Evolutionary conservation across 1,284 basidiomycete species (phyloP).

Genomic region (Ceratobasidium sp.): DNA sequence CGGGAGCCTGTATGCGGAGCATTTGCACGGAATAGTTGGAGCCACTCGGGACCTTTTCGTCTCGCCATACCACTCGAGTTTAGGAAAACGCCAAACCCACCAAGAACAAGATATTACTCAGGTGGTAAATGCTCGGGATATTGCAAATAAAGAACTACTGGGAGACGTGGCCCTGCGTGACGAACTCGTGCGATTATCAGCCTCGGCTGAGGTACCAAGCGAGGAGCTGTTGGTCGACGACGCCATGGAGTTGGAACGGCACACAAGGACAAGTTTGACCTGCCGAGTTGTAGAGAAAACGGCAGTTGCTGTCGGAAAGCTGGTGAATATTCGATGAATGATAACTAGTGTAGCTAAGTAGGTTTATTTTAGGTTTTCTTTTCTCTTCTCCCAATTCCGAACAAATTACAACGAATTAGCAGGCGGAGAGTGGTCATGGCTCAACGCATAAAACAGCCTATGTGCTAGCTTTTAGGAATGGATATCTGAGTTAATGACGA

Average conservation of each 20-base stretch:
- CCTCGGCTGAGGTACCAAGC: background rate
- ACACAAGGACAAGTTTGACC: conserved; percentile 81
- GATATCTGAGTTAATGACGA: no score
- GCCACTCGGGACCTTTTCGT: background rate
- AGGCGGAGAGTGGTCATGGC: no score
- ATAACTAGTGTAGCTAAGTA: background rate
- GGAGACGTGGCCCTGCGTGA: conserved; percentile 46
- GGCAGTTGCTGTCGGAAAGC: conserved; percentile 14
- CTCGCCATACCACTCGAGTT: background rate
- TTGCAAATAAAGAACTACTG: conserved; percentile 68
- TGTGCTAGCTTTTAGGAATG: no score
- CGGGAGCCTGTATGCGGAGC: conserved; percentile 70
- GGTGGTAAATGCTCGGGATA: conserved; percentile 52
- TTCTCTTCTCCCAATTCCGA: no score
- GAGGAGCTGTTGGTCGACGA: background rate
- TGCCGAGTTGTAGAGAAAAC: conserved; percentile 85
- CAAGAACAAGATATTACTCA: background rate
- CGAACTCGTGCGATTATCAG: background rate
- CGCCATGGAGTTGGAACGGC: conserved; percentile 60
- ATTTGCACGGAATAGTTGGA: conserved; percentile 76
- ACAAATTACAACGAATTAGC: no score
- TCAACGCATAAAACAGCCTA: no score
- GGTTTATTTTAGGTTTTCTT: no score
- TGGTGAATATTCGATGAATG: conserved; percentile 21
- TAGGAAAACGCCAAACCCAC: background rate